These are phyloP conservation scores for Arthrobotrys iridis DNA, from an alignment of 2,329 filamentous ascomycete genomes.

Conservation along the genomic window DNA sequence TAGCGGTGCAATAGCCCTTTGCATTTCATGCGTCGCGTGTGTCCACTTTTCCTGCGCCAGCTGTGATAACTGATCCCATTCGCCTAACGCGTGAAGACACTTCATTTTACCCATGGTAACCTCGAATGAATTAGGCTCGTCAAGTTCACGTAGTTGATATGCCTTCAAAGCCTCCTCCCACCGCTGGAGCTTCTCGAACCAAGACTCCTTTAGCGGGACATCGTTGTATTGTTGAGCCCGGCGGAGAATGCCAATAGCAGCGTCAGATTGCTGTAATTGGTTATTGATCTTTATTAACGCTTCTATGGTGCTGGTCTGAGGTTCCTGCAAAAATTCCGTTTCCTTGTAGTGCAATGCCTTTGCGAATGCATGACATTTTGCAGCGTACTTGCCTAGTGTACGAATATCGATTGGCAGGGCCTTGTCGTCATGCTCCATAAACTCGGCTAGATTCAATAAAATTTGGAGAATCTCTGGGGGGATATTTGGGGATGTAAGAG, in stretches of 20 bases:
- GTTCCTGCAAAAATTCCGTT: conserved; percentile 95
- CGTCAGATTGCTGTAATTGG: conserved; percentile 97
- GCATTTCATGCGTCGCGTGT: conserved; percentile 85
- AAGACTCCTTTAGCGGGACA: conserved; percentile 95
- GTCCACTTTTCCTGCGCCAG: conserved; percentile 90
- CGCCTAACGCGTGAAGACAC: conserved; percentile 93
- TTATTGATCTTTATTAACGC: conserved; percentile 99
- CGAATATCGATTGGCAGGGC: conserved; percentile 96
- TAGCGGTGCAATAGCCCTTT: conserved; percentile 88
- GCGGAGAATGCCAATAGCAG: conserved; percentile 94
- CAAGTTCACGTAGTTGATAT: conserved; percentile 83
- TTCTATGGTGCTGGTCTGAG: conserved; percentile 93
- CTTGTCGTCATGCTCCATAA: conserved; percentile 99
- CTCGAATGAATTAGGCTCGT: conserved; percentile 78
- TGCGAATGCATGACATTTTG: conserved; percentile 95
- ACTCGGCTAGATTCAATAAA: conserved; percentile 93
- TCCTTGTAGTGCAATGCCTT: conserved; percentile 99
- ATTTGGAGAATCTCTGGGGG: conserved; percentile 95
- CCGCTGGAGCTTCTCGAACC: conserved; percentile 97
- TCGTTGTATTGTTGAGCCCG: conserved; percentile 96
- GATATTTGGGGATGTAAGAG: conserved; percentile 93
- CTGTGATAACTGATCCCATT: conserved; percentile 92
- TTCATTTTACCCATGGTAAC: conserved; percentile 99
- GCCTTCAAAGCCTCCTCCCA: conserved; percentile 97
- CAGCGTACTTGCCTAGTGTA: conserved; percentile 91